Conservation (phyloP, 192 early-diverging fungal genomes). For the Umbelopsis sp. region DNA sequence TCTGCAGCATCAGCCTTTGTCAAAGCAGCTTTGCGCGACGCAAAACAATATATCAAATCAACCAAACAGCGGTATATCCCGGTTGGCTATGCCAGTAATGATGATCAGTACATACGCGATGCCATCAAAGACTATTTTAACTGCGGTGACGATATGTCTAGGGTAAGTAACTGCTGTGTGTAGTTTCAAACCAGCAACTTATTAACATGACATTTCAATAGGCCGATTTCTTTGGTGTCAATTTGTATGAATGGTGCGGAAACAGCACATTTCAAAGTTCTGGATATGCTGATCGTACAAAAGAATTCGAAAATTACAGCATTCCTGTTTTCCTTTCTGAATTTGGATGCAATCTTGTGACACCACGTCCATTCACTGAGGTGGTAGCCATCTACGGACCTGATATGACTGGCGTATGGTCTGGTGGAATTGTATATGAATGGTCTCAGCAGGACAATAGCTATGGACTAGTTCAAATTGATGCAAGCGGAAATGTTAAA, state of each 20-base stretch:
- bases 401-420: constrained; percentile 66
- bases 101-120: constrained; percentile 68
- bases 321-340: constrained; percentile 74
- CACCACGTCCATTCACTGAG: constrained; percentile 70
- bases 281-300: constrained; percentile 66
- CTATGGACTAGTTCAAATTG: constrained; percentile 70
- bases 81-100: constrained; percentile 79
- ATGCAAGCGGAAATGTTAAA: constrained; percentile 40
- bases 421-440: constrained; percentile 77
- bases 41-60: constrained; percentile 57
- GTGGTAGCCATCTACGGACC: constrained; percentile 66
- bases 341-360: constrained; percentile 75
- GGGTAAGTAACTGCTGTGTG: constrained; percentile 20
- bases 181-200: neutral
- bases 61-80: constrained; percentile 56
- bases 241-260: constrained; percentile 84
- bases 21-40: constrained; percentile 70
- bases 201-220: constrained; percentile 15
- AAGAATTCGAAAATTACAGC: constrained; percentile 59
- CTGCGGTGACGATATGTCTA: constrained; percentile 58
- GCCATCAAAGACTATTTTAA: constrained; percentile 70
- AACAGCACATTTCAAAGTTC: constrained; percentile 59
- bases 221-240: constrained; percentile 75
- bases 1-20: constrained; percentile 67
- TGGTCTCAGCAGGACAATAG: constrained; percentile 75